These are phyloP conservation scores for Penicillium sp. DNA, from an alignment of 2,329 filamentous ascomycete genomes.

Conservation along the genomic window DNA sequence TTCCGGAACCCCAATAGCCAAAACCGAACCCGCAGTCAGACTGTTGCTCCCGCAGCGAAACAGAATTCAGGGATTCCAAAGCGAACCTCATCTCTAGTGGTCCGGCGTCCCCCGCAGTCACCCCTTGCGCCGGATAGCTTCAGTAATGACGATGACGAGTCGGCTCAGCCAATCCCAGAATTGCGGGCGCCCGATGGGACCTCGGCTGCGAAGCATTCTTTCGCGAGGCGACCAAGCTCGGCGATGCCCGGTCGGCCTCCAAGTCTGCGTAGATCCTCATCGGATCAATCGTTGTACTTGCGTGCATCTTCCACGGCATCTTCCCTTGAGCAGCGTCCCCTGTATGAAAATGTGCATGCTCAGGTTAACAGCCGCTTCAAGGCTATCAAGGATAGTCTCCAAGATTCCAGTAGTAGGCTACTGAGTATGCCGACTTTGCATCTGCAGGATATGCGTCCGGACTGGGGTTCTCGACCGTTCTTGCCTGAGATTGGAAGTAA, in stretches of 20 bases:
- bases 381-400: constrained; percentile 83
- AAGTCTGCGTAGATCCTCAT: constrained; percentile 62
- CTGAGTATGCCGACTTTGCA: constrained; percentile 50
- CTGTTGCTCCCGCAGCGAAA: constrained; percentile 12
- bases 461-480: constrained; percentile 38
- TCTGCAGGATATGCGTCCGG: constrained; percentile 39
- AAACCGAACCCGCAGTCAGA: constrained; percentile 33
- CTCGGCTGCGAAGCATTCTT: constrained; percentile 37
- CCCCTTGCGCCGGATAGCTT: constrained; percentile 10
- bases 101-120: constrained; percentile 10
- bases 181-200: constrained; percentile 28
- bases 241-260: constrained; percentile 26
- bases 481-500: constrained; percentile 29
- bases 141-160: constrained; percentile 26
- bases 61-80: background rate
- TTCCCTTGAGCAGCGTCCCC: constrained; percentile 78
- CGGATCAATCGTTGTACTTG: constrained; percentile 74
- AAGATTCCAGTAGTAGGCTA: constrained; percentile 75
- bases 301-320: constrained; percentile 75
- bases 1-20: constrained; percentile 29
- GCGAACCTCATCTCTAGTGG: constrained; percentile 19
- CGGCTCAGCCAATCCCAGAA: constrained; percentile 33
- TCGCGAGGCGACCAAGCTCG: constrained; percentile 29
- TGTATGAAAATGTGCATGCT: constrained; percentile 76
- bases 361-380: constrained; percentile 89